phyloP scores from a whole-genome alignment of 495 filamentous ascomycete genomes.

The Xylaria cubensis region DNA sequence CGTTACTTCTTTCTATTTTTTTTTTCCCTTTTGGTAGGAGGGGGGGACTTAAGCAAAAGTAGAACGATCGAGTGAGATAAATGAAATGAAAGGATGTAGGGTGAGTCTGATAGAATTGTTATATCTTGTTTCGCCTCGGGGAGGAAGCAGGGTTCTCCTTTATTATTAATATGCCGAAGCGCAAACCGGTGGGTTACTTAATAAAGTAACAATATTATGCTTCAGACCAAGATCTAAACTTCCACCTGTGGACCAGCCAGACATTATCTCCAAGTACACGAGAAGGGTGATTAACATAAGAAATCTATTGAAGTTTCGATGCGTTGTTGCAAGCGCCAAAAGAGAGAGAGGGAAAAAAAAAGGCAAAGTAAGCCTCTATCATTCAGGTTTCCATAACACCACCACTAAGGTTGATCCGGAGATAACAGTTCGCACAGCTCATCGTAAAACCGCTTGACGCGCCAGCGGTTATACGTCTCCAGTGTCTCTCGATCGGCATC shows the following conservation, averaged over 20 bases:
- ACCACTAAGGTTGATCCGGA: background rate
- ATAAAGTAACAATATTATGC: no score
- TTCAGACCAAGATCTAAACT: no score
- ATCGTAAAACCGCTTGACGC: slow-evolving; percentile 11
- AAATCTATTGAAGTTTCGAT: background rate
- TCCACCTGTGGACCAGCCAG: background rate
- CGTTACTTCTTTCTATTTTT: background rate
- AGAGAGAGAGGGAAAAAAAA: background rate
- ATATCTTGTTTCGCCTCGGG: no score
- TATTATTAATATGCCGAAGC: no score
- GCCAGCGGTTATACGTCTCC: slow-evolving; percentile 8
- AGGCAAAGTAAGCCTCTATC: no score
- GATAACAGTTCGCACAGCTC: background rate
- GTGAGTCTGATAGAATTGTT: no score
- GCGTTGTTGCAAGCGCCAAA: background rate
- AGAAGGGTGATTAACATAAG: background rate
- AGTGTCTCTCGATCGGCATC: slow-evolving; percentile 10
- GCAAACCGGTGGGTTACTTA: no score
- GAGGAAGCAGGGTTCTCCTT: no score
- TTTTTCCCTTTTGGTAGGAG: background rate
- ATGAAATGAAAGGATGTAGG: no score
- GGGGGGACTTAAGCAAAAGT: background rate
- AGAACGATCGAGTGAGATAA: background rate
- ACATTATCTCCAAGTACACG: background rate
- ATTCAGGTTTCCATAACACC: background rate